These are phyloP conservation scores for Camellia lanceoleosa DNA, from an alignment of 148 eudicot genomes.

Conservation along the genomic window DNA sequence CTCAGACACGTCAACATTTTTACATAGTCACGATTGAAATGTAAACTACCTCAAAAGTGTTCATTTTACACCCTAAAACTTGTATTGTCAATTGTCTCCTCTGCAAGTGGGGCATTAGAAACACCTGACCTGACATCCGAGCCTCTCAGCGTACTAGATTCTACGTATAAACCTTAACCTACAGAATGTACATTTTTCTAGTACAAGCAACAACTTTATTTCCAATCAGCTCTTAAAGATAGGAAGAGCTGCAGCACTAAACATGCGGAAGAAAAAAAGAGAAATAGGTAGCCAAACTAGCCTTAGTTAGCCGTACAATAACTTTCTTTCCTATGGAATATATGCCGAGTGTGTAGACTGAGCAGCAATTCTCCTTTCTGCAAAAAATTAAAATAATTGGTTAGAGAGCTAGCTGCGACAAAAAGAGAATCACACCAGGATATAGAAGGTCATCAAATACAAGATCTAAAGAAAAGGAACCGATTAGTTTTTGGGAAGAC, in stretches of 20 bases:
- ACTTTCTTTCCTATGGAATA: constrained; percentile 35
- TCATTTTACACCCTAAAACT: constrained; percentile 24
- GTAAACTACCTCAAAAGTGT: constrained; percentile 17
- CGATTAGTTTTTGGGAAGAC: neutral
- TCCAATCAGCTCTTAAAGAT: constrained; percentile 38
- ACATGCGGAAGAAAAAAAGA: constrained; percentile 9
- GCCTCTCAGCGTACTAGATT: constrained; percentile 46
- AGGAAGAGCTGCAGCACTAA: constrained; percentile 31
- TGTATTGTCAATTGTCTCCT: constrained; percentile 11
- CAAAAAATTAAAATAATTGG: constrained; percentile 7
- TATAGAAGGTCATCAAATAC: neutral
- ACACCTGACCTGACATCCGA: constrained; percentile 41
- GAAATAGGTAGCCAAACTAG: constrained; percentile 32
- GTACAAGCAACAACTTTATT: constrained; percentile 68
- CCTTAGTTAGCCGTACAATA: constrained; percentile 84
- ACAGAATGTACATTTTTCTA: constrained; percentile 80
- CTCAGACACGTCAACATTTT: constrained; percentile 18
- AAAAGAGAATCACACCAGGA: neutral
- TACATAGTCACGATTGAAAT: constrained; percentile 18
- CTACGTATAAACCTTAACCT: constrained; percentile 65
- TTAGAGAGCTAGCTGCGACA: constrained; percentile 1
- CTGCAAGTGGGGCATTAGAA: constrained; percentile 28
- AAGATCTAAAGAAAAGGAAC: neutral
- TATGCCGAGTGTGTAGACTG: constrained; percentile 43
- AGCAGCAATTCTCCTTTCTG: constrained; percentile 68